These are phyloP conservation scores for Tausonia pullulans DNA, from an alignment of 1,284 basidiomycete genomes.

Conservation along the genomic window DNA sequence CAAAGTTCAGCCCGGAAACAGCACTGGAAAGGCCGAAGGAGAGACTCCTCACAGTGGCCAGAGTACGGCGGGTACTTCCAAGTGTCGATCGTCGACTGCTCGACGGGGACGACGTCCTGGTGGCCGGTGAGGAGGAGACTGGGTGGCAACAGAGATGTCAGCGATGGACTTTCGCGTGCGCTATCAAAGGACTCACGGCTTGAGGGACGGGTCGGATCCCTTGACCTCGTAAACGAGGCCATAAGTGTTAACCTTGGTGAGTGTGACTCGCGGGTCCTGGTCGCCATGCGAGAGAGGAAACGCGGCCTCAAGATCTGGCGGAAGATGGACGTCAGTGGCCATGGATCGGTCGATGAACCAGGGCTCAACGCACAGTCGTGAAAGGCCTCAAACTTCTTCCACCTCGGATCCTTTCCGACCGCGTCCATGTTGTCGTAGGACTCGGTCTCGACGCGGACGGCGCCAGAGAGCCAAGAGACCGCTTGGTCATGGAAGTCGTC, in stretches of 20 bases:
- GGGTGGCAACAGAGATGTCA: too few species aligned
- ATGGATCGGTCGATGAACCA: too few species aligned
- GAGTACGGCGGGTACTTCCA: slow-evolving; percentile 56
- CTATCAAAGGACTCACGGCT: slow-evolving; percentile 35
- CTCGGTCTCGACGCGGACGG: background rate
- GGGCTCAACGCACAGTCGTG: slow-evolving; percentile 21
- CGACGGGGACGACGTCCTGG: slow-evolving; percentile 53
- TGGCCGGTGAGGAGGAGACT: slow-evolving; percentile 50
- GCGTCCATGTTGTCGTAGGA: slow-evolving; percentile 32
- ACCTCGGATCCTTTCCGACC: slow-evolving; percentile 33
- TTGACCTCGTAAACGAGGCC: slow-evolving; percentile 54
- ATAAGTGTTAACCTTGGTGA: slow-evolving; percentile 52
- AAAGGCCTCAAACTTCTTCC: slow-evolving; percentile 33
- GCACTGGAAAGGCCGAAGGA: background rate
- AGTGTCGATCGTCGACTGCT: slow-evolving; percentile 41
- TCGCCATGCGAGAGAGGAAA: slow-evolving; percentile 32
- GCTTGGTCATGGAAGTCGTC: background rate
- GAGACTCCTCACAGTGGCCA: slow-evolving; percentile 37
- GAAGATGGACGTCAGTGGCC: too few species aligned
- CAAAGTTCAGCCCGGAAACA: background rate
- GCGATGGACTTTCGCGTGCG: too few species aligned
- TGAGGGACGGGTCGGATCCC: slow-evolving; percentile 46
- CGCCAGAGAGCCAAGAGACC: background rate
- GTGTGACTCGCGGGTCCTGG: slow-evolving; percentile 28
- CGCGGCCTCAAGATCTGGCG: slow-evolving; percentile 26